phyloP scores from a whole-genome alignment of 192 early-diverging fungal genomes.

The Podila horticola region DNA sequence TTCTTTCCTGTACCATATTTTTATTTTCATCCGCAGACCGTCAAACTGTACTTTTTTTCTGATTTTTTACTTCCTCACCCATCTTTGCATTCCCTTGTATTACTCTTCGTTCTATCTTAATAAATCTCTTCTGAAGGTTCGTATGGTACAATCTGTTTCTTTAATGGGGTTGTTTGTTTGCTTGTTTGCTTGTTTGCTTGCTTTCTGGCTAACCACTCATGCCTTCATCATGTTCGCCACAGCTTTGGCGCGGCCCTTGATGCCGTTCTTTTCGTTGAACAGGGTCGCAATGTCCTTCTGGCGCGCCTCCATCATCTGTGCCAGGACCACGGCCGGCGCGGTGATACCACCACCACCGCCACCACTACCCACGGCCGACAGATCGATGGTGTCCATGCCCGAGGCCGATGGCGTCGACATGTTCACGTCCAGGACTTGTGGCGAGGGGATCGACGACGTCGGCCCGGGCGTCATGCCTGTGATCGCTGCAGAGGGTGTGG shows the following conservation, averaged over 20 bases:
- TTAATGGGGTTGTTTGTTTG: no score
- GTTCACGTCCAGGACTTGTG: neutral
- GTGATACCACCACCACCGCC: neutral
- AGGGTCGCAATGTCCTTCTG: constrained; percentile 28
- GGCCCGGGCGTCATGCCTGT: constrained; percentile 24
- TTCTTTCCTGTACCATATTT: constrained; percentile 1
- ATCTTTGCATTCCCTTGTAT: neutral
- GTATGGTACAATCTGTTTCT: neutral
- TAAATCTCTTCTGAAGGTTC: no score
- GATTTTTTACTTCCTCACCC: neutral
- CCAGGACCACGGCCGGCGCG: constrained; percentile 3
- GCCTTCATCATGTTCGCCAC: constrained; percentile 34
- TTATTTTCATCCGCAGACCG: neutral
- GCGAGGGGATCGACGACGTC: neutral
- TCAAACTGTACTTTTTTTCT: constrained; percentile 4
- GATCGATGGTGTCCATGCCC: neutral
- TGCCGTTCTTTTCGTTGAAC: constrained; percentile 20
- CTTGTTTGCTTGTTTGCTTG: no score
- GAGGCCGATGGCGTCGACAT: constrained; percentile 1
- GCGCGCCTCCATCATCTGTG: constrained; percentile 46
- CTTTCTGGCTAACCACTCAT: neutral
- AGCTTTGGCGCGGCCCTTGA: constrained; percentile 18
- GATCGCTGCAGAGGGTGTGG: constrained; percentile 10
- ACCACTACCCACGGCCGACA: neutral
- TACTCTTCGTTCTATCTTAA: neutral